Percentiles rank a stretch among this genome's conserved stretches.
Evolutionary conservation across 2,329 filamentous ascomycete species (phyloP).

Genomic region (Fusarium decemcellulare): DNA sequence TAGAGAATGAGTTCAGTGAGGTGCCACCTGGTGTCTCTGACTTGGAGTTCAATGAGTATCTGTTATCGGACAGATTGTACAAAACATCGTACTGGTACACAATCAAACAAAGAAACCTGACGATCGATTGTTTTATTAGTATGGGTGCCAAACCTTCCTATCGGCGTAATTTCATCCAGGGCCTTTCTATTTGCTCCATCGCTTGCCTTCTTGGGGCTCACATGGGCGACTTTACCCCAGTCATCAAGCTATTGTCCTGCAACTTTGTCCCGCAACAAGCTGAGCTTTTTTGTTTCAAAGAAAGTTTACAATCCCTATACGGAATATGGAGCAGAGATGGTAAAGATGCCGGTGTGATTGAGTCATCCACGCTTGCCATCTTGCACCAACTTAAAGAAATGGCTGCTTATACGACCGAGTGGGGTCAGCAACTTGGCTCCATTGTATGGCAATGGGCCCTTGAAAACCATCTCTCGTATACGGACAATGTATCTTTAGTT

Average conservation of each 20-base stretch:
- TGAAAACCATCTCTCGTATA: background rate
- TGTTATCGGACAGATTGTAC: too few relatives aligned
- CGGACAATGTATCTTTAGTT: background rate
- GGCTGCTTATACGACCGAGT: background rate
- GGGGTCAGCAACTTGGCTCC: background rate
- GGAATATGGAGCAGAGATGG: background rate
- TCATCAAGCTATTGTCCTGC: background rate
- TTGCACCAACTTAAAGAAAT: background rate
- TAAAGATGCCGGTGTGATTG: too few relatives aligned
- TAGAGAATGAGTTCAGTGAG: accelerated
- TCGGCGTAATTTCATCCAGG: accelerated
- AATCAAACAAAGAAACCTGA: background rate
- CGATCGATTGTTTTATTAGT: background rate
- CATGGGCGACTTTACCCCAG: background rate
- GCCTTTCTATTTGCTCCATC: background rate
- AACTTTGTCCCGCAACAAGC: background rate
- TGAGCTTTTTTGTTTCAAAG: background rate
- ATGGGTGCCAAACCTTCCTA: background rate
- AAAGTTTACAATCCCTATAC: background rate
- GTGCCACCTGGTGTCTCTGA: too few relatives aligned
- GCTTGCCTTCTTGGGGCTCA: background rate
- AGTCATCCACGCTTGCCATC: background rate
- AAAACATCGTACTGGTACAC: background rate
- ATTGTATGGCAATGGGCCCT: conserved; percentile 1
- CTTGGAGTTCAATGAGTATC: too few relatives aligned